These are phyloP conservation scores for Lecanicillium sp. DNA, from an alignment of 2,329 filamentous ascomycete species.

Conservation along the genomic window DNA sequence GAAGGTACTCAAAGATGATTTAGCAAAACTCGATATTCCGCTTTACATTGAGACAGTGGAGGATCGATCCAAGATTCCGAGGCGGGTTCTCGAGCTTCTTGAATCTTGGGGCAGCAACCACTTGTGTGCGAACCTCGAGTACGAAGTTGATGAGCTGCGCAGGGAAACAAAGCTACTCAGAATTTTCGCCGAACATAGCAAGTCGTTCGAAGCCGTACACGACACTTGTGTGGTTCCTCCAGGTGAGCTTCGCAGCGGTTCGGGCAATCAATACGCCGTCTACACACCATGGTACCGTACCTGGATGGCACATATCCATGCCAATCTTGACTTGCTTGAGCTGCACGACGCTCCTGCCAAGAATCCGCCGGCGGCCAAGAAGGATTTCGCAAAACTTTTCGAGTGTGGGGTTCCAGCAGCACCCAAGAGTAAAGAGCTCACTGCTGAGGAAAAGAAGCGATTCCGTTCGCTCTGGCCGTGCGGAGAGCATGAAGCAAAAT, in stretches of 20 bases:
- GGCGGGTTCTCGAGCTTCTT: slow-evolving; percentile 58
- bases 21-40: slow-evolving; percentile 69
- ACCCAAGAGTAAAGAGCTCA: slow-evolving; percentile 58
- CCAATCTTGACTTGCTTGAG: slow-evolving; percentile 61
- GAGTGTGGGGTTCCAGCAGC: slow-evolving; percentile 52
- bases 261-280: slow-evolving; percentile 75
- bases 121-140: slow-evolving; percentile 79
- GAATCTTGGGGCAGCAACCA: slow-evolving; percentile 68
- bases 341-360: slow-evolving; percentile 44
- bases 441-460: slow-evolving; percentile 50
- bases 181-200: slow-evolving; percentile 53
- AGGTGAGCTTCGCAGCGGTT: slow-evolving; percentile 57
- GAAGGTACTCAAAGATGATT: slow-evolving; percentile 55
- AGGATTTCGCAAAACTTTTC: slow-evolving; percentile 53
- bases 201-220: slow-evolving; percentile 66
- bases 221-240: slow-evolving; percentile 81
- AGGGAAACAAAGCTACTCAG: slow-evolving; percentile 64
- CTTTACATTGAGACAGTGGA: slow-evolving; percentile 68
- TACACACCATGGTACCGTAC: slow-evolving; percentile 76
- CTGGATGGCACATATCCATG: slow-evolving; percentile 69
- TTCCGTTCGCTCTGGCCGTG: slow-evolving; percentile 62
- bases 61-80: slow-evolving; percentile 55
- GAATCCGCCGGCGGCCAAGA: slow-evolving; percentile 28
- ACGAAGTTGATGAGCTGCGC: slow-evolving; percentile 84
- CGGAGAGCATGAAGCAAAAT: slow-evolving; percentile 65